Conservation (phyloP, 2,329 filamentous ascomycete species). For the Dactylella cylindrospora region DNA sequence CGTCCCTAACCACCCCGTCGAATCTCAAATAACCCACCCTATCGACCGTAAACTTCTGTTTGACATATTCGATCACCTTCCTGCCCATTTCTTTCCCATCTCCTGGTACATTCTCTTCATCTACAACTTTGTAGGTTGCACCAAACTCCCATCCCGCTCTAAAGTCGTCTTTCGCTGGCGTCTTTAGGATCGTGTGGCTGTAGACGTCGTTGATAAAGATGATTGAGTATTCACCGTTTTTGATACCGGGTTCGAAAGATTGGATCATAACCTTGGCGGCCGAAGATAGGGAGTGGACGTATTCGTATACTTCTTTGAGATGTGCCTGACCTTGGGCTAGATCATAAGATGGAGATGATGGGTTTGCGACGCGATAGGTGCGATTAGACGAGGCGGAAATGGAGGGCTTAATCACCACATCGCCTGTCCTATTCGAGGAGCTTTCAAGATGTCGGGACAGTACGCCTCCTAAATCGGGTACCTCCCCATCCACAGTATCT, state of each 20-base stretch:
- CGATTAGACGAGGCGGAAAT: constrained; percentile 21
- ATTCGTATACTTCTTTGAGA: constrained; percentile 6
- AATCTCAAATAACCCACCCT: constrained; percentile 23
- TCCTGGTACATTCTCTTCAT: constrained; percentile 1
- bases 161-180: constrained; percentile 3
- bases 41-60: constrained; percentile 5
- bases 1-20: constrained; percentile 28
- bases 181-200: constrained; percentile 35
- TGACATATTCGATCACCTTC: constrained; percentile 27
- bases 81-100: constrained; percentile 9
- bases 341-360: constrained; percentile 6
- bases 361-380: constrained; percentile 5
- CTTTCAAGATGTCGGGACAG: neutral
- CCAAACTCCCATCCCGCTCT: constrained; percentile 10
- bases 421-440: too few relatives aligned
- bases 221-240: constrained; percentile 20
- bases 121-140: neutral
- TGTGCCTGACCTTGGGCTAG: neutral
- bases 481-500: neutral
- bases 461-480: constrained; percentile 7
- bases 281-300: neutral
- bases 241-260: constrained; percentile 15
- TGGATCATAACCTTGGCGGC: constrained; percentile 24
- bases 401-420: constrained; percentile 24
- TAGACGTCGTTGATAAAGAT: constrained; percentile 22